Evolutionary conservation across 371 early-diverging fungal species (phyloP), one percentile per base, ranked within the genome.

Genomic region (Dentiscutata heterogama): DNA sequence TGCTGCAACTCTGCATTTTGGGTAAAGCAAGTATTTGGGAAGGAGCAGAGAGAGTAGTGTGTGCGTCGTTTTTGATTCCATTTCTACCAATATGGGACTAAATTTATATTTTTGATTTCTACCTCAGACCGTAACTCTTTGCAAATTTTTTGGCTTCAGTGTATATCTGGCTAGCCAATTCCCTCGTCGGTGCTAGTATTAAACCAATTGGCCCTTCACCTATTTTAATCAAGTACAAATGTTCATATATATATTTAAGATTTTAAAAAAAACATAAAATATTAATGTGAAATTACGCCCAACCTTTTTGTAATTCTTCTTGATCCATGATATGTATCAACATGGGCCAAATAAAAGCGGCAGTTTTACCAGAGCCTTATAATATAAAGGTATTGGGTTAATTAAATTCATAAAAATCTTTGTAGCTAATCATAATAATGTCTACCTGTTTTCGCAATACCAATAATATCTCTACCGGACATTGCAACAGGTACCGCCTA

Each of bases 81-180:
- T 70, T n/a, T 80, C 63, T 70, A 42, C 67, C 29, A 56, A 80
- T n/a, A 76, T 68, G 63, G 18, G 14, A 64, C 58, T 39, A 76
- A 78, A 78, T 70, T 60, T 58, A 42, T 70, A 31, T 35, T 35
- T 70, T 60, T 83, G 76, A 46, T 80, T 72, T 82, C 61, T 84
- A 83, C 76, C 87, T 84, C 78, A 96, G 86, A 3, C 91, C 92
- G 78, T 93, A 94, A 0, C 91, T 91, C 82, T 93, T 94, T 2
- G 93, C 94, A 85, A 94, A 94, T 82, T 92, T 94, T 83, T 94
- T 93, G 18, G 94, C 88, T 83, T 96, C 96, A 70, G 89, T 86
- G 81, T 95, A 92, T 51, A 99, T 97, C 85, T 98, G 99, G 42
- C 90, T 89, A 0, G 97, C 96, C 50, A 99, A 88, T 85, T 99